Percentiles rank a stretch among this genome's conserved stretches.
Conservation (phyloP, 768 basidiomycete genomes). For the Naganishia friedmannii region DNA sequence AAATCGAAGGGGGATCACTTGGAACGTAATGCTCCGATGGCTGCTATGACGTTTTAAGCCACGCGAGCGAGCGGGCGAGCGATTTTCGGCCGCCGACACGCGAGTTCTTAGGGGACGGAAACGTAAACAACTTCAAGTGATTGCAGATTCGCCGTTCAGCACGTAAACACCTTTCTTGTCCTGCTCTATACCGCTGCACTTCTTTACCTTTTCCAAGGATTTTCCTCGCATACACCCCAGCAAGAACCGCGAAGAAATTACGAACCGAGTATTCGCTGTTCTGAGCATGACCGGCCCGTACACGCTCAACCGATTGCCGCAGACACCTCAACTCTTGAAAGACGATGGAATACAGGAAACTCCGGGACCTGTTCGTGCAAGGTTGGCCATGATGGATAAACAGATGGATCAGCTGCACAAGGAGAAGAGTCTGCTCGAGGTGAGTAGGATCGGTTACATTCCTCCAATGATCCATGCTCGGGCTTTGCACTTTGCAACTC, state of each 20-base stretch:
- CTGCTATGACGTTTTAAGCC: not conserved
- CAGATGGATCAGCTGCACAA: slow-evolving; percentile 25
- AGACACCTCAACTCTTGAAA: slow-evolving; percentile 23
- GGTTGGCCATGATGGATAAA: slow-evolving; percentile 28
- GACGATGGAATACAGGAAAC: slow-evolving; percentile 29
- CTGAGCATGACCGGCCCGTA: not conserved
- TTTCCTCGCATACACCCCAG: too few relatives aligned
- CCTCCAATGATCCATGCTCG: too few relatives aligned
- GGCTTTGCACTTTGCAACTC: not conserved
- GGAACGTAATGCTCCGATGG: not conserved
- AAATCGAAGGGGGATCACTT: too few relatives aligned
- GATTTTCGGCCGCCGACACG: too few relatives aligned
- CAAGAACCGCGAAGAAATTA: too few relatives aligned
- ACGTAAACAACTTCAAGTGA: not conserved
- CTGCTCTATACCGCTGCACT: too few relatives aligned
- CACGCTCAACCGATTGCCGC: slow-evolving; percentile 17
- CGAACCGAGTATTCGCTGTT: not conserved
- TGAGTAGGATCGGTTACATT: not conserved
- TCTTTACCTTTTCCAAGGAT: too few relatives aligned
- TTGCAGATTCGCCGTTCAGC: not conserved
- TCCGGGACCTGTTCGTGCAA: slow-evolving; percentile 24
- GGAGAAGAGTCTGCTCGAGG: slow-evolving; percentile 29
- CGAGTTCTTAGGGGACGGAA: not conserved
- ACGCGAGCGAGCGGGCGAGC: not conserved
- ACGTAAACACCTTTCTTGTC: not conserved